These are phyloP conservation scores for Phytophthora kernoviae DNA, from an alignment of 352 stramenopile genomes.

Conservation along the genomic window DNA sequence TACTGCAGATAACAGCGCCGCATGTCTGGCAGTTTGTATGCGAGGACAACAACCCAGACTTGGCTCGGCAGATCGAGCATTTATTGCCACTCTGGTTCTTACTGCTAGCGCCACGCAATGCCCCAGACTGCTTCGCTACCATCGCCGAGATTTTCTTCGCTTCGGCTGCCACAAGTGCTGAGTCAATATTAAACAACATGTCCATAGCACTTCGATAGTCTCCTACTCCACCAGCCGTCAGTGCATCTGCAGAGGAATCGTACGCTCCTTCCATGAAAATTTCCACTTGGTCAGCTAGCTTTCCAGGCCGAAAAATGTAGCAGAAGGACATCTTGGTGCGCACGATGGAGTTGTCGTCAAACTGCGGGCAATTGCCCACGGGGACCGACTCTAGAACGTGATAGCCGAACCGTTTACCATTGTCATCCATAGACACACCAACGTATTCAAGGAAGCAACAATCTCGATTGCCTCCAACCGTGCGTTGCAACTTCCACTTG, in stretches of 20 bases:
- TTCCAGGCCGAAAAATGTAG: slow-evolving; percentile 70
- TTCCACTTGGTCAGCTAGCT: slow-evolving; percentile 55
- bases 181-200: slow-evolving; percentile 63
- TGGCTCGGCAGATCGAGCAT: slow-evolving; percentile 71
- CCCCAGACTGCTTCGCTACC: slow-evolving; percentile 48
- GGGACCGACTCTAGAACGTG: slow-evolving; percentile 68
- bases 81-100: slow-evolving; percentile 47
- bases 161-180: slow-evolving; percentile 49
- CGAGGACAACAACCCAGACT: slow-evolving; percentile 56
- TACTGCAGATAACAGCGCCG: slow-evolving; percentile 73
- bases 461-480: slow-evolving; percentile 75
- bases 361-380: slow-evolving; percentile 62
- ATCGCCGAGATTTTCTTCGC: slow-evolving; percentile 74
- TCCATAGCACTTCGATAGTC: slow-evolving; percentile 73
- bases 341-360: slow-evolving; percentile 80
- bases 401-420: slow-evolving; percentile 66
- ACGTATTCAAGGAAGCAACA: slow-evolving; percentile 75
- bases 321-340: slow-evolving; percentile 73
- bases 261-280: slow-evolving; percentile 78
- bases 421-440: slow-evolving; percentile 57
- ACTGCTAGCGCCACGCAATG: slow-evolving; percentile 27
- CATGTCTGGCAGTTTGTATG: slow-evolving; percentile 67
- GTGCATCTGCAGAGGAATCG: slow-evolving; percentile 61
- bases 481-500: slow-evolving; percentile 77
- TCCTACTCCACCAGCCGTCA: slow-evolving; percentile 68